Evolutionary conservation across 345 rosid species (phyloP).

Genomic region (Linum trigynum): DNA sequence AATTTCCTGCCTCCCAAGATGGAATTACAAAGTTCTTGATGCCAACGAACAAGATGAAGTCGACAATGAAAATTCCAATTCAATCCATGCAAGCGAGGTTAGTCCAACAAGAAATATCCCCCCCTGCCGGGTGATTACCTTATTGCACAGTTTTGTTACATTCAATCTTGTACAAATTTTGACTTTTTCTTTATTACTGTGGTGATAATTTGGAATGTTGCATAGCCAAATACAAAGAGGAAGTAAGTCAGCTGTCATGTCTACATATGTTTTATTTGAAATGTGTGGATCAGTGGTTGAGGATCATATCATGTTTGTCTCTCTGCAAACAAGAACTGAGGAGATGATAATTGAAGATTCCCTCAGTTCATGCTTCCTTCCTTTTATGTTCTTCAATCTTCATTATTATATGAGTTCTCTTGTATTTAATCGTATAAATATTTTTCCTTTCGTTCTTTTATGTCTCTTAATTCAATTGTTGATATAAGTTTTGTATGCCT

Average conservation of each 20-base stretch:
- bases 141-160: too few species aligned
- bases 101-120: slow-evolving; percentile 3
- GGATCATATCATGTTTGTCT: slow-evolving; percentile 88
- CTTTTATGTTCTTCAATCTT: too few species aligned
- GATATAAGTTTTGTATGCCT: too few species aligned
- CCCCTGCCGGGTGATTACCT: not conserved
- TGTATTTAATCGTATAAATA: too few species aligned
- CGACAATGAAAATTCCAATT: slow-evolving; percentile 23
- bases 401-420: too few species aligned
- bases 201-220: slow-evolving; percentile 67
- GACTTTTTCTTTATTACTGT: not conserved
- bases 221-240: slow-evolving; percentile 78
- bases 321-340: slow-evolving; percentile 84
- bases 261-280: slow-evolving; percentile 79
- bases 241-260: slow-evolving; percentile 78
- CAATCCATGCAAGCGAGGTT: slow-evolving; percentile 28
- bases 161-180: not conserved
- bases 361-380: too few species aligned
- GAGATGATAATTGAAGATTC: too few species aligned
- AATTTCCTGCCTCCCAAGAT: slow-evolving; percentile 64
- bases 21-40: slow-evolving; percentile 51
- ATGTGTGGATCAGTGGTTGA: slow-evolving; percentile 98
- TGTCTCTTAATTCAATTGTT: too few species aligned
- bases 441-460: too few species aligned
- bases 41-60: slow-evolving; percentile 22